Conservation (phyloP, 75 land plant species). For the Pseudotsuga menziesii region DNA sequence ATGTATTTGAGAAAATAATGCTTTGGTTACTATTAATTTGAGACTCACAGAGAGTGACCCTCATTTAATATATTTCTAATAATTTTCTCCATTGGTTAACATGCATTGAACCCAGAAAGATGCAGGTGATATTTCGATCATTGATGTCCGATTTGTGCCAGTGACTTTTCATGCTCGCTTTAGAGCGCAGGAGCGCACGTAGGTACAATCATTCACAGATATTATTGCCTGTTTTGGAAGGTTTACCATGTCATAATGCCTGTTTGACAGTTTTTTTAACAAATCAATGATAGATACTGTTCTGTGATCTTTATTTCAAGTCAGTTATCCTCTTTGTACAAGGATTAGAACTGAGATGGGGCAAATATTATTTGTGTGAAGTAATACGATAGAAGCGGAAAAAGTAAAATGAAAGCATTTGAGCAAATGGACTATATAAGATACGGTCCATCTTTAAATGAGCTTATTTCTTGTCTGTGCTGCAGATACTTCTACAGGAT, state of each 20-base stretch:
- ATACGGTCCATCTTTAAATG: not conserved
- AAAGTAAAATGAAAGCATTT: too few species aligned
- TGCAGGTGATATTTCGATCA: slow-evolving; percentile 67
- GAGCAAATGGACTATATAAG: not conserved
- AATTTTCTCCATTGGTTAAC: not conserved
- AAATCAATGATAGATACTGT: not conserved
- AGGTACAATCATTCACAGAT: slow-evolving; percentile 29
- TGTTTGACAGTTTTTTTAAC: not conserved
- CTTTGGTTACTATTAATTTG: not conserved
- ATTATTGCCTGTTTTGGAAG: not conserved
- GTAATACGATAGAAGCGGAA: not conserved
- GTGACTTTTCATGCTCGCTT: slow-evolving; percentile 84
- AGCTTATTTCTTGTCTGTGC: not conserved
- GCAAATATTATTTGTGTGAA: too few species aligned
- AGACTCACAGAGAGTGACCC: not conserved
- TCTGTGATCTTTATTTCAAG: not conserved
- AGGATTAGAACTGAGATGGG: not conserved
- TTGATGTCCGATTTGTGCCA: slow-evolving; percentile 79
- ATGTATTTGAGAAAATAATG: not conserved
- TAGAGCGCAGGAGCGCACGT: slow-evolving; percentile 92
- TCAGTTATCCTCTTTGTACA: not conserved
- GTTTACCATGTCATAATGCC: not conserved
- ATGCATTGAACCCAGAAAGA: slow-evolving; percentile 41
- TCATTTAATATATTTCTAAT: not conserved
- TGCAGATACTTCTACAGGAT: slow-evolving; percentile 84